Percentiles rank a stretch among this genome's conserved stretches.
These are phyloP conservation scores for Raffaelea albimanens DNA, from an alignment of 2,329 filamentous ascomycete species.

Conservation along the genomic window DNA sequence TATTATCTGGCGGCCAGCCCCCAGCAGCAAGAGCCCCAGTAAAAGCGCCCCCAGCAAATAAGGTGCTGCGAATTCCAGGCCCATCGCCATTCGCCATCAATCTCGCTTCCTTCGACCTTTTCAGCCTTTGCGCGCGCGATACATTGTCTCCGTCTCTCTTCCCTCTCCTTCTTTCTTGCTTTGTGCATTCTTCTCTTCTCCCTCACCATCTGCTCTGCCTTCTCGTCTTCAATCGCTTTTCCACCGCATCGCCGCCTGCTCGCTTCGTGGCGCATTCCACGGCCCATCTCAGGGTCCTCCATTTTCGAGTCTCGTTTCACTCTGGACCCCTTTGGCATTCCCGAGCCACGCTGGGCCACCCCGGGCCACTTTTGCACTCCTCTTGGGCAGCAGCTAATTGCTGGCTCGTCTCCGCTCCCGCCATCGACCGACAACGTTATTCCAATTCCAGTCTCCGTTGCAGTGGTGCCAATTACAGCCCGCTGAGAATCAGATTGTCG, in stretches of 20 bases:
- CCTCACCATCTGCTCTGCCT: background rate
- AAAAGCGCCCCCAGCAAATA: too few relatives aligned
- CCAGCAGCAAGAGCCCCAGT: too few relatives aligned
- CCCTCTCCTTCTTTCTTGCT: background rate
- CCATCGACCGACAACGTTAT: background rate
- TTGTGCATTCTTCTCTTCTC: background rate
- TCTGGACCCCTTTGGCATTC: background rate
- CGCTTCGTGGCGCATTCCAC: too few relatives aligned
- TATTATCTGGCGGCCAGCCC: too few relatives aligned
- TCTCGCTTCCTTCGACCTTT: too few relatives aligned
- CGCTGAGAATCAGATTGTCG: background rate
- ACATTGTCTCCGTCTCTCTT: slow-evolving; percentile 11
- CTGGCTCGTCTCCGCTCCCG: background rate
- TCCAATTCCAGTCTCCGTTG: background rate
- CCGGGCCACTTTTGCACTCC: background rate
- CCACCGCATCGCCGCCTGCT: too few relatives aligned
- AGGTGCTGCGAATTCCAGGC: too few relatives aligned
- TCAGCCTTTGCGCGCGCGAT: too few relatives aligned
- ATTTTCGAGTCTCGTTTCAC: too few relatives aligned
- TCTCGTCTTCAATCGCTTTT: too few relatives aligned
- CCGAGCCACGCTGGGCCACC: background rate
- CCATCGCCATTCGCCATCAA: too few relatives aligned
- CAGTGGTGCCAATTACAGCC: background rate
- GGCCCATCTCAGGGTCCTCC: too few relatives aligned
- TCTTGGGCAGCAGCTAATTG: background rate